phyloP scores from a whole-genome alignment of 164 flowering plant genomes.

The Tetracentron sinense region DNA sequence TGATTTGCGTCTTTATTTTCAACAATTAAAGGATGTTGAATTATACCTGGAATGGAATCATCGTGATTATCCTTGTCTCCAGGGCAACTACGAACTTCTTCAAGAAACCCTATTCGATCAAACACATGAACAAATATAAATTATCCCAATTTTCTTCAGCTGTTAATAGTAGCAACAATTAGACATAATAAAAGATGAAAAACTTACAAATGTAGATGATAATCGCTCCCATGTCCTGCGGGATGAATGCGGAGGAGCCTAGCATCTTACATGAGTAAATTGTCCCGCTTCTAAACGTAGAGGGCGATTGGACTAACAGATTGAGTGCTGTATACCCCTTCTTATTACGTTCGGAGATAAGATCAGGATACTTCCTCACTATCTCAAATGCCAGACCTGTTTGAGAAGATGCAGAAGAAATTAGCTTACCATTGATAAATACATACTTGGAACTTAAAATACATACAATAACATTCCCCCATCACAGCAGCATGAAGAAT shows the following conservation, averaged over 20 bases:
- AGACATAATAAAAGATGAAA: neutral
- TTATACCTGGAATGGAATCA: too few species aligned
- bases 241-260: neutral
- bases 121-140: too few species aligned
- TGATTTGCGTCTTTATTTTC: too few species aligned
- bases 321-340: neutral
- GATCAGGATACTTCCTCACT: neutral
- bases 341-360: neutral
- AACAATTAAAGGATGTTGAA: too few species aligned
- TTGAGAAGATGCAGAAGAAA: neutral
- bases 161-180: too few species aligned
- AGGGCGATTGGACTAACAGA: neutral
- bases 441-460: neutral
- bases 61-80: too few species aligned
- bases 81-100: too few species aligned
- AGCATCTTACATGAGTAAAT: neutral
- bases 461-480: neutral
- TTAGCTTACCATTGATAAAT: neutral
- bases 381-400: neutral
- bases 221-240: neutral
- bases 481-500: neutral
- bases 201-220: neutral
- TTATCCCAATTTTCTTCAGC: too few species aligned
- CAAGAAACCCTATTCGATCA: too few species aligned
- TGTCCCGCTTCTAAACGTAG: neutral